Percentiles rank a stretch among this genome's conserved stretches.
phyloP scores from a whole-genome alignment of 441 rosid species.

The Biscutella laevigata region DNA sequence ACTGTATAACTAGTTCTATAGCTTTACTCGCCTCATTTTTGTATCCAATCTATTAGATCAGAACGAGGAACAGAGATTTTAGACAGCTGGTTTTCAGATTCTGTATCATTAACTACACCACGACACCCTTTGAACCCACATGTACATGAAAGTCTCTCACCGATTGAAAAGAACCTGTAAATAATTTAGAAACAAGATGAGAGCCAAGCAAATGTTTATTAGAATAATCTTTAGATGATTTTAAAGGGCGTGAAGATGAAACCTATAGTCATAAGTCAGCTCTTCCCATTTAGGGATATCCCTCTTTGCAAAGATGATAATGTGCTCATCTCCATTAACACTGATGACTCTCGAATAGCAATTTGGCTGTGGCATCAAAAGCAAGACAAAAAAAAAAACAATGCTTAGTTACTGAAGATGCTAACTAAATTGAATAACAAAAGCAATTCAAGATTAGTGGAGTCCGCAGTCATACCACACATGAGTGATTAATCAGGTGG shows the following conservation, averaged over 20 bases:
- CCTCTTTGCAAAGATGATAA: slow-evolving; percentile 85
- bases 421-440: not conserved
- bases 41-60: slow-evolving; percentile 59
- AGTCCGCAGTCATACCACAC: slow-evolving; percentile 50
- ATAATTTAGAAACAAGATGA: not conserved
- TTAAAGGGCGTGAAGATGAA: slow-evolving; percentile 13
- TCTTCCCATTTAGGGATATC: slow-evolving; percentile 85
- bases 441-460: slow-evolving; percentile 2
- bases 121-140: slow-evolving; percentile 74
- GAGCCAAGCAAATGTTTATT: not conserved
- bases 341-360: slow-evolving; percentile 84
- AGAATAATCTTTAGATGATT: not conserved
- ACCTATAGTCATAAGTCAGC: slow-evolving; percentile 93
- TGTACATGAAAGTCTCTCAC: slow-evolving; percentile 66
- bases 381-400: not conserved
- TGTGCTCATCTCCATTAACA: slow-evolving; percentile 72
- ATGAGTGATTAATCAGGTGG: slow-evolving; percentile 85
- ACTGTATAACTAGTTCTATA: not conserved
- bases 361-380: slow-evolving; percentile 59
- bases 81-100: slow-evolving; percentile 69
- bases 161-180: slow-evolving; percentile 79
- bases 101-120: slow-evolving; percentile 81
- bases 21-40: slow-evolving; percentile 33
- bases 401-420: not conserved
- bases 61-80: slow-evolving; percentile 49